phyloP scores from a whole-genome alignment of 106 monocot species.

The Xerophyta viscosa region DNA sequence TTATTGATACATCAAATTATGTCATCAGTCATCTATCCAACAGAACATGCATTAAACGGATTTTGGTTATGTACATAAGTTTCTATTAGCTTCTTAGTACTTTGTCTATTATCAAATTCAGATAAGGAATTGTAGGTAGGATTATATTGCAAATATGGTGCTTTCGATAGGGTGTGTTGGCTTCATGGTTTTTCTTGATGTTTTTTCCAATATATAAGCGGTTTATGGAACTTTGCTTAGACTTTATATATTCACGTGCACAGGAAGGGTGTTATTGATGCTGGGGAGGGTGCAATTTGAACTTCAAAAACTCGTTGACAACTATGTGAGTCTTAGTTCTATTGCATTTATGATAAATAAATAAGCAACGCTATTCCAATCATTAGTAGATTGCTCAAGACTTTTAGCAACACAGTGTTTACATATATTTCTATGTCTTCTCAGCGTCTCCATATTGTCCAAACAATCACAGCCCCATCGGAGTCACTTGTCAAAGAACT shows the following conservation, averaged over 20 bases:
- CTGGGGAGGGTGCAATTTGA: constrained; percentile 70
- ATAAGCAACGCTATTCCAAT: neutral
- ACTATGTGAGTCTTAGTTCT: constrained; percentile 42
- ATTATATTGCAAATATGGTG: no score
- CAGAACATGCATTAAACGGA: no score
- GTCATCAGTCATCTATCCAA: no score
- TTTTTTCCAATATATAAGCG: no score
- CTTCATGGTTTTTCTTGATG: neutral
- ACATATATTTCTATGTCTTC: constrained; percentile 10
- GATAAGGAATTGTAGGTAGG: no score
- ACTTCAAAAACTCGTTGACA: constrained; percentile 77
- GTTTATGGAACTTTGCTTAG: no score
- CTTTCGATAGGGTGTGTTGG: neutral
- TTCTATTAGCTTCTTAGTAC: no score
- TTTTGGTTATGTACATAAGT: no score
- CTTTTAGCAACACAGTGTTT: neutral
- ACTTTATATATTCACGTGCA: neutral
- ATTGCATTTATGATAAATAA: neutral
- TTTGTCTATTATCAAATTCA: no score
- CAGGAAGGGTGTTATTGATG: constrained; percentile 62
- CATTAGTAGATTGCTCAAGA: no score
- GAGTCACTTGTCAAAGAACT: constrained; percentile 76
- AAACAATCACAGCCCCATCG: constrained; percentile 69
- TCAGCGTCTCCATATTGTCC: constrained; percentile 56
- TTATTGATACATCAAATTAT: no score